Evolutionary conservation across 2,329 filamentous ascomycete genomes (phyloP).

Genomic region (Ophiocordyceps camponoti-saundersi): DNA sequence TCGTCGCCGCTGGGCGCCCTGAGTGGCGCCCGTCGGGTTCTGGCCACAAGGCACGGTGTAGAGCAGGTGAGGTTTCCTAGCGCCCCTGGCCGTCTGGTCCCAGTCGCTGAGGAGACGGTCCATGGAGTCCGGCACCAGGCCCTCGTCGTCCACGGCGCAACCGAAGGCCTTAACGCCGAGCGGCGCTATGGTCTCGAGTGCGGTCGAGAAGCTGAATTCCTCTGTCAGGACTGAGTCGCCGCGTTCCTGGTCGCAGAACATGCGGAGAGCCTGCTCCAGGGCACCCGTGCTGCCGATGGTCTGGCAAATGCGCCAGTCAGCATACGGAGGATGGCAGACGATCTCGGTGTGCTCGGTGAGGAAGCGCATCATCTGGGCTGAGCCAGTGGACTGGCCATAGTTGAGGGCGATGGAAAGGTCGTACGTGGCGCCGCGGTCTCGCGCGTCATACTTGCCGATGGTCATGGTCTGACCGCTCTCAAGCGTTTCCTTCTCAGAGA

Average conservation of each 20-base stretch:
- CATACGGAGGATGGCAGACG: conserved; percentile 70
- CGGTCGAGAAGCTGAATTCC: conserved; percentile 76
- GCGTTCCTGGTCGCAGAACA: conserved; percentile 54
- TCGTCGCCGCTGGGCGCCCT: conserved; percentile 46
- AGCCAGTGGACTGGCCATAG: conserved; percentile 76
- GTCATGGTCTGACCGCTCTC: conserved; percentile 40
- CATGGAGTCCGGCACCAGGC: conserved; percentile 32
- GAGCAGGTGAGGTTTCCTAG: conserved; percentile 34
- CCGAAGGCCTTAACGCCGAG: conserved; percentile 35
- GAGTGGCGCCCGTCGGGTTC: conserved; percentile 81
- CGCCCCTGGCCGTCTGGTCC: conserved; percentile 26
- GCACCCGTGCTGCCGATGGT: conserved; percentile 75
- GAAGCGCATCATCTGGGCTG: conserved; percentile 76
- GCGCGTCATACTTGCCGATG: conserved; percentile 72
- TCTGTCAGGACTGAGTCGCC: conserved; percentile 72
- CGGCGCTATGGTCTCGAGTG: conserved; percentile 38
- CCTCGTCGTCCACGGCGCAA: conserved; percentile 33
- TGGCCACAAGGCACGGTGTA: conserved; percentile 61
- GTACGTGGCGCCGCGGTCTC: conserved; percentile 32
- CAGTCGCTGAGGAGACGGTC: conserved; percentile 32
- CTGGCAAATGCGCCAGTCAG: conserved; percentile 76
- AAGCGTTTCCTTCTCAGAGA: conserved; percentile 51
- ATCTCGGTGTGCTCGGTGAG: conserved; percentile 93
- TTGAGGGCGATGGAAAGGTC: conserved; percentile 85
- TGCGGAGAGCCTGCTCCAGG: conserved; percentile 66